A percentile compares a stretch with the other conserved stretches of the same genome.
Evolutionary conservation across 192 early-diverging fungal genomes (phyloP).

Genomic region (Podila horticola): DNA sequence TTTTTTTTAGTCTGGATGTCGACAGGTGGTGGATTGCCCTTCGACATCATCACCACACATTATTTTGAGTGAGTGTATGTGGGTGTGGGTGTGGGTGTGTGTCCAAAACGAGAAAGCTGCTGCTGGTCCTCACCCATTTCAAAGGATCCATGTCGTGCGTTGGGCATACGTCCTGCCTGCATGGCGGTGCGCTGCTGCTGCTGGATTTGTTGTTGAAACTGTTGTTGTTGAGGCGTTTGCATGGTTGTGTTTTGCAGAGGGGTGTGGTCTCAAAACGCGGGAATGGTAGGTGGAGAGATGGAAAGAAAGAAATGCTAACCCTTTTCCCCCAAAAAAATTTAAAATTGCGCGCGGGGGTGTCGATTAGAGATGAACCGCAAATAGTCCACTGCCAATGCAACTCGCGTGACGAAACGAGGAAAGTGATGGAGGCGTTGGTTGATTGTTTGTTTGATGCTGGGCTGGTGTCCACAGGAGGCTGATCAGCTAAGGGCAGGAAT

Average conservation of each 20-base stretch:
- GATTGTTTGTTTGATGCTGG: too few species aligned
- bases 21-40: neutral
- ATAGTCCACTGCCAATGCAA: too few species aligned
- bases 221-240: slow-evolving; percentile 50
- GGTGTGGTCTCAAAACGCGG: neutral
- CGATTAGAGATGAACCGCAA: too few species aligned
- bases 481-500: too few species aligned
- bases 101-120: too few species aligned
- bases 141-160: slow-evolving; percentile 46
- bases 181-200: slow-evolving; percentile 42
- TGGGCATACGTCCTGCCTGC: slow-evolving; percentile 47
- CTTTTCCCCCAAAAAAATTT: too few species aligned
- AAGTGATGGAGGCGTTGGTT: too few species aligned
- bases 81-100: too few species aligned
- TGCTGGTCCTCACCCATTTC: slow-evolving; percentile 31
- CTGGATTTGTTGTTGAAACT: slow-evolving; percentile 37
- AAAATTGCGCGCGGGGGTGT: too few species aligned
- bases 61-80: neutral
- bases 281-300: neutral
- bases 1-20: neutral
- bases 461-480: too few species aligned
- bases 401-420: too few species aligned
- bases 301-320: neutral
- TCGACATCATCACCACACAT: neutral
- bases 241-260: slow-evolving; percentile 7